A percentile compares a stretch with the other conserved stretches of the same genome.
phyloP scores from a whole-genome alignment of 192 early-diverging fungal genomes.

The Anaeromyces robustus region DNA sequence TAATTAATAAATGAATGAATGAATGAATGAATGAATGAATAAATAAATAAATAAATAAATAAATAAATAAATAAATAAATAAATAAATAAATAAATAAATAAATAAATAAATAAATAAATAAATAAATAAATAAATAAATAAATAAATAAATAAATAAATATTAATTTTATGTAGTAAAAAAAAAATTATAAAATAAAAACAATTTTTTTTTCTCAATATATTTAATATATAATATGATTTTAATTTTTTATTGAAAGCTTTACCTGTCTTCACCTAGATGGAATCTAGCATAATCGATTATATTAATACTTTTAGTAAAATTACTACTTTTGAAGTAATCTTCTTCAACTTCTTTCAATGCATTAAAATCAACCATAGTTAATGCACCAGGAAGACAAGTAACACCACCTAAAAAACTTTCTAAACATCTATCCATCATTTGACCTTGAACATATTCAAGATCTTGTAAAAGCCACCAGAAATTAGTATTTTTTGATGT shows the following conservation, averaged over 20 bases:
- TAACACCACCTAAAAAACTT: slow-evolving; percentile 15
- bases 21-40: too few relatives aligned
- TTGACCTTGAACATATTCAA: slow-evolving; percentile 25
- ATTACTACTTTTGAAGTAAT: slow-evolving; percentile 16
- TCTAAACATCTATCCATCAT: slow-evolving; percentile 17
- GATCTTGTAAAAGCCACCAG: slow-evolving; percentile 19
- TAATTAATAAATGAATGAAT: too few relatives aligned
- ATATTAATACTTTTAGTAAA: slow-evolving; percentile 12
- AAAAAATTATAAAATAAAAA: too few relatives aligned
- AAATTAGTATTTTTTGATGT: slow-evolving; percentile 4
- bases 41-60: too few relatives aligned
- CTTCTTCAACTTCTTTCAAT: slow-evolving; percentile 7
- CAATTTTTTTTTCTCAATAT: neutral
- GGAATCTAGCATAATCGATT: slow-evolving; percentile 20
- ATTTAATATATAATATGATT: neutral
- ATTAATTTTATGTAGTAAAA: too few relatives aligned
- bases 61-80: too few relatives aligned
- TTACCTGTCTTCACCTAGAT: slow-evolving; percentile 25
- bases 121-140: too few relatives aligned
- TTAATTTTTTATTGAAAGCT: neutral
- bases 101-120: too few relatives aligned
- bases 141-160: too few relatives aligned
- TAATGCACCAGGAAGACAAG: slow-evolving; percentile 21
- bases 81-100: too few relatives aligned
- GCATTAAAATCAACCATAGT: slow-evolving; percentile 18